These are phyloP conservation scores for Botrytis aclada DNA, from an alignment of 2,329 filamentous ascomycete species.

Conservation along the genomic window DNA sequence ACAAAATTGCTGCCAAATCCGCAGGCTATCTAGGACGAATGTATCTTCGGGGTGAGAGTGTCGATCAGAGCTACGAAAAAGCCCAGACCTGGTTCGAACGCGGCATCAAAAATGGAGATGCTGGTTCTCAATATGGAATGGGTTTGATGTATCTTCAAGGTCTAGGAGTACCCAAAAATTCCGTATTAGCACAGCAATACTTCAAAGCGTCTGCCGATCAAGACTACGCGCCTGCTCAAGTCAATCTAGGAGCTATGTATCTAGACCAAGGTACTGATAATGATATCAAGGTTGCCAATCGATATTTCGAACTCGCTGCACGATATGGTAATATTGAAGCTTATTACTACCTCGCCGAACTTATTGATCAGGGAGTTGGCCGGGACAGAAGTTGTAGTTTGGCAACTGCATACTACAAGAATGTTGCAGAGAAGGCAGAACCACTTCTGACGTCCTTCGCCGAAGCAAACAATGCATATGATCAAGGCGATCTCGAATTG, in stretches of 20 bases:
- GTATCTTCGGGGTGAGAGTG: constrained; percentile 69
- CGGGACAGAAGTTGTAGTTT: constrained; percentile 63
- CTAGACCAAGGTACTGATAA: constrained; percentile 58
- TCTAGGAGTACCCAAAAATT: constrained; percentile 59
- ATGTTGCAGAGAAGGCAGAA: constrained; percentile 57
- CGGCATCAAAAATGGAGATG: constrained; percentile 61
- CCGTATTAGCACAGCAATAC: constrained; percentile 59
- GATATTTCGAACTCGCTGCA: constrained; percentile 69
- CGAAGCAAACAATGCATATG: constrained; percentile 65
- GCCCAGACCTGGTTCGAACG: constrained; percentile 67
- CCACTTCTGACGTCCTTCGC: constrained; percentile 57
- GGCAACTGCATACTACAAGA: constrained; percentile 66
- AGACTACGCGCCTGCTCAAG: constrained; percentile 64
- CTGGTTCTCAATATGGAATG: constrained; percentile 65
- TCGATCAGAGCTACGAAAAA: constrained; percentile 61
- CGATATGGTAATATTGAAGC: constrained; percentile 68
- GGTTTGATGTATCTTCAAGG: constrained; percentile 70
- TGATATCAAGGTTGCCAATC: constrained; percentile 50
- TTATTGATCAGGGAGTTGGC: constrained; percentile 63
- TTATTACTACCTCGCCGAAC: constrained; percentile 70
- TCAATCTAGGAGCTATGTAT: constrained; percentile 64
- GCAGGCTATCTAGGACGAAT: constrained; percentile 70
- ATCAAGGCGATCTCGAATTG: constrained; percentile 59
- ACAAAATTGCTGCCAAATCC: constrained; percentile 64
- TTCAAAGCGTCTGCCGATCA: constrained; percentile 67